Conservation (phyloP, 345 rosid genomes). For the Eucalyptus melliodora region DNA sequence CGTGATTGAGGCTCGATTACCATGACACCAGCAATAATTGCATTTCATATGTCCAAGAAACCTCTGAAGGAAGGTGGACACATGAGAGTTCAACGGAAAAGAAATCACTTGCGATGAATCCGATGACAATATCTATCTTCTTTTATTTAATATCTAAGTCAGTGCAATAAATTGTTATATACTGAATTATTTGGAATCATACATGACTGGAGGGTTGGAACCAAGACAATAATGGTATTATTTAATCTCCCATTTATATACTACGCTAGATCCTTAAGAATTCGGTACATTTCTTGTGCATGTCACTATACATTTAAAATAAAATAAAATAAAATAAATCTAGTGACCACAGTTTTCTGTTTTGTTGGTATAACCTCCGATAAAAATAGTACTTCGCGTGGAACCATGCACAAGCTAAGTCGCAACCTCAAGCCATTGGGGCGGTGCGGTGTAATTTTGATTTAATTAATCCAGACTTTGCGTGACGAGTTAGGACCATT, state of each 20-base stretch:
- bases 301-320: not conserved
- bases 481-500: not conserved
- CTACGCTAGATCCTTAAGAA: not conserved
- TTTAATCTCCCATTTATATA: not conserved
- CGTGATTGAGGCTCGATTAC: not conserved
- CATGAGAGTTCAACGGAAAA: not conserved
- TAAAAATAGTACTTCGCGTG: not conserved
- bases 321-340: too few relatives aligned
- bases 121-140: not conserved
- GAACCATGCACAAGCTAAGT: not conserved
- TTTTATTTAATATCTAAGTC: not conserved
- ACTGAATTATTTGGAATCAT: not conserved
- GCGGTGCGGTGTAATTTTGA: not conserved
- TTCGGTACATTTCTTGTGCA: not conserved
- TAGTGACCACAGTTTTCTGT: not conserved
- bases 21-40: not conserved
- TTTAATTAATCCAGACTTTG: not conserved
- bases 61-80: not conserved
- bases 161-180: not conserved
- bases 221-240: not conserved
- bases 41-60: not conserved
- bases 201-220: not conserved
- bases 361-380: not conserved
- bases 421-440: not conserved
- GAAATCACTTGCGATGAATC: not conserved